These are phyloP conservation scores for Heterobasidion occidentale DNA, from an alignment of 1,284 basidiomycete species.

Conservation along the genomic window DNA sequence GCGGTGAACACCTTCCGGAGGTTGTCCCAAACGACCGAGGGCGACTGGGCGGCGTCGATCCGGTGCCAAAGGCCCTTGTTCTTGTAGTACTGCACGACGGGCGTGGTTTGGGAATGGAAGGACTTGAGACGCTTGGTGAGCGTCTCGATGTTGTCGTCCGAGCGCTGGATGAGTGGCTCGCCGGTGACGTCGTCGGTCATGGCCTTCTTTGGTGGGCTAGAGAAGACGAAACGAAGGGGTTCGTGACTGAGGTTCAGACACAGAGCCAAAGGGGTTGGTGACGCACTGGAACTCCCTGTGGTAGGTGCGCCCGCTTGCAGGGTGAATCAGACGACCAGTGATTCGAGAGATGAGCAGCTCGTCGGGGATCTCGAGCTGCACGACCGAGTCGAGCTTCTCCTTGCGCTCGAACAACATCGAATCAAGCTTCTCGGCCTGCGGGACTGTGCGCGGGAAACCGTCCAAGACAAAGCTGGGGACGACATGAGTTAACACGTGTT, in stretches of 20 bases:
- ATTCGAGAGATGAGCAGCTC: conserved; percentile 95
- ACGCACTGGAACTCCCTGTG: conserved; percentile 93
- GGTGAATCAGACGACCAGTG: conserved; percentile 92
- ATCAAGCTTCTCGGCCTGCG: conserved; percentile 97
- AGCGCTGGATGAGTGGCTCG: conserved; percentile 89
- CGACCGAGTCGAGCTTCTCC: conserved; percentile 86
- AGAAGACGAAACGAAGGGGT: background rate
- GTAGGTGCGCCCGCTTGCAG: conserved; percentile 84
- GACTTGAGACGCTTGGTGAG: conserved; percentile 82
- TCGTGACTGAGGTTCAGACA: background rate
- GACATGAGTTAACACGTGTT: background rate
- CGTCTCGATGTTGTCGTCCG: conserved; percentile 91
- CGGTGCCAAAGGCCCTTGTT: conserved; percentile 82
- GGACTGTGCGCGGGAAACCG: conserved; percentile 96
- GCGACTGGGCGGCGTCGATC: conserved; percentile 91
- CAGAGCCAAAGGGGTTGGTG: conserved; percentile 2
- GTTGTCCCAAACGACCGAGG: conserved; percentile 86
- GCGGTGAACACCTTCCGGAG: conserved; percentile 53
- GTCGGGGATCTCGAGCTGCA: conserved; percentile 92
- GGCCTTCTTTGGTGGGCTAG: conserved; percentile 90
- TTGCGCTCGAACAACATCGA: conserved; percentile 77
- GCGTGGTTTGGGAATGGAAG: conserved; percentile 91
- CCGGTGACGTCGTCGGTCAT: conserved; percentile 94
- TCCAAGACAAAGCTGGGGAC: conserved; percentile 91
- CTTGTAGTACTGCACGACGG: conserved; percentile 97